Evolutionary conservation across 1,284 basidiomycete species (phyloP).

Genomic region (Boletus sp.): DNA sequence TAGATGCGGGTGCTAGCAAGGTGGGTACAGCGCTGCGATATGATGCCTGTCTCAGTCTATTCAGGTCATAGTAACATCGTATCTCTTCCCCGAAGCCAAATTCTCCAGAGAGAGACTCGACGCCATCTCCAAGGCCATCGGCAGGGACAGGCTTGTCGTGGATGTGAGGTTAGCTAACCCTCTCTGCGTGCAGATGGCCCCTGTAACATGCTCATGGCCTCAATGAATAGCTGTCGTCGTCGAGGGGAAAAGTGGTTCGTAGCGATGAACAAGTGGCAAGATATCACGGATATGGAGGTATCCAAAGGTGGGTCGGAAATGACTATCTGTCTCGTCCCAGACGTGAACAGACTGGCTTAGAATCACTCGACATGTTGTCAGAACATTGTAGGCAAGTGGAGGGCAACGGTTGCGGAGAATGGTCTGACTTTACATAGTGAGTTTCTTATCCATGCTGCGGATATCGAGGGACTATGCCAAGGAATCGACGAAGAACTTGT

Average conservation of each 20-base stretch:
- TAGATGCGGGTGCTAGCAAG: slow-evolving; percentile 89
- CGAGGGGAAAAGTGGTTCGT: slow-evolving; percentile 83
- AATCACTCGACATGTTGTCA: slow-evolving; percentile 66
- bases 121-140: slow-evolving; percentile 61
- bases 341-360: slow-evolving; percentile 37
- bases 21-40: slow-evolving; percentile 38
- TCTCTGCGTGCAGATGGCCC: not conserved
- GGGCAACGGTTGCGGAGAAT: not conserved
- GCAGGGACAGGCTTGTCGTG: slow-evolving; percentile 87
- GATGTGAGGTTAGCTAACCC: slow-evolving; percentile 78
- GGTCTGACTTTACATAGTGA: slow-evolving; percentile 54
- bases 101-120: slow-evolving; percentile 78
- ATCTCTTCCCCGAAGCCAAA: slow-evolving; percentile 80
- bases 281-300: slow-evolving; percentile 92
- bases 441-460: slow-evolving; percentile 94
- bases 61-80: slow-evolving; percentile 95
- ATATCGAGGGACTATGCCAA: slow-evolving; percentile 95
- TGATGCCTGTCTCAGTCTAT: slow-evolving; percentile 6
- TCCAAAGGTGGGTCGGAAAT: slow-evolving; percentile 54
- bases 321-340: not conserved
- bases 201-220: not conserved
- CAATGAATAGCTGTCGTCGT: slow-evolving; percentile 72
- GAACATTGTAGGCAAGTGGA: slow-evolving; percentile 68
- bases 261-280: slow-evolving; percentile 99
- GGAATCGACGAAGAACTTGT: slow-evolving; percentile 95